A percentile compares a stretch with the other conserved stretches of the same genome.
phyloP scores from a whole-genome alignment of 148 eudicot species.

The Heliosperma pusillum region DNA sequence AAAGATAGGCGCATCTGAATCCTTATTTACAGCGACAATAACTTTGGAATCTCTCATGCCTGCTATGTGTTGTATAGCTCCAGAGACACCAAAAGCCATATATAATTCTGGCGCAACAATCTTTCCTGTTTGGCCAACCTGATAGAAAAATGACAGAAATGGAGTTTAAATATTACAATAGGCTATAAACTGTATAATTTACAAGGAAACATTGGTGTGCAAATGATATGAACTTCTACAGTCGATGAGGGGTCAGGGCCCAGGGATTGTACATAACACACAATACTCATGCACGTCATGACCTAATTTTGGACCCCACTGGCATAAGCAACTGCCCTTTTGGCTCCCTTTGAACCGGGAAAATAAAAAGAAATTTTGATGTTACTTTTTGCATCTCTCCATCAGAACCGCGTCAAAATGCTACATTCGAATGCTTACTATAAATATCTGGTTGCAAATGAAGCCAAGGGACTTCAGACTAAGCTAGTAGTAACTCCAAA shows the following conservation, averaged over 20 bases:
- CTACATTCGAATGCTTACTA: not conserved
- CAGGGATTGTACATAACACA: not conserved
- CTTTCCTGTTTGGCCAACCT: slow-evolving; percentile 98
- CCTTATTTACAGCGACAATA: slow-evolving; percentile 94
- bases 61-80: slow-evolving; percentile 97
- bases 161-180: not conserved
- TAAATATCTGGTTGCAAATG: not conserved
- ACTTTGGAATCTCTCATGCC: slow-evolving; percentile 95
- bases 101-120: slow-evolving; percentile 91
- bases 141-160: slow-evolving; percentile 18
- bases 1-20: slow-evolving; percentile 92
- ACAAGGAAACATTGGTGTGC: not conserved
- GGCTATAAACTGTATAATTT: too few species aligned
- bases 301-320: not conserved
- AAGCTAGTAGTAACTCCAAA: not conserved
- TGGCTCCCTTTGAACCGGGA: too few species aligned
- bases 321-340: too few species aligned
- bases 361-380: not conserved
- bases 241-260: not conserved
- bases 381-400: not conserved
- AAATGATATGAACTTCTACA: not conserved
- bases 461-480: not conserved
- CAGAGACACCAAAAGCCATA: slow-evolving; percentile 96
- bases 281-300: not conserved
- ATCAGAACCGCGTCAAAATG: not conserved